Evolutionary conservation across 2,329 filamentous ascomycete genomes (phyloP), one percentile per base, ranked within the genome.

Genomic region (Rhynchosporium graminicola): DNA sequence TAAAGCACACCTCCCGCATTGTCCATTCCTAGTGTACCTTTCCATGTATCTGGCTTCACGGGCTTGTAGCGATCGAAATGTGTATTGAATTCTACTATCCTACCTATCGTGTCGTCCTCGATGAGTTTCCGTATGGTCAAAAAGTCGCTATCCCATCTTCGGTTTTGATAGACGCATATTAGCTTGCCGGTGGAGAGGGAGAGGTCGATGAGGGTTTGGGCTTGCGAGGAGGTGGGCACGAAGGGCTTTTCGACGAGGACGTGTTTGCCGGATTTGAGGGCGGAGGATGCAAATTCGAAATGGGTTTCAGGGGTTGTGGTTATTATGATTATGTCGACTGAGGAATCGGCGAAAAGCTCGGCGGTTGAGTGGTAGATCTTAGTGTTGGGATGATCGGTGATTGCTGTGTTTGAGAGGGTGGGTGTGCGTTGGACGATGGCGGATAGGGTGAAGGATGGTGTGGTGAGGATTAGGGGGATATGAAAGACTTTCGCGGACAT

Each of bases 161-260:
- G 64, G 40, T 72, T 79, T 62, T 82, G 78, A 62, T 80, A 80
- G 47, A 83, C 79, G 60, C 79, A 79, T 46, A 80, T 74, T 61
- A 76, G 64, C 67, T 75, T 77, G 20, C 74, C 76, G 15, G 69
- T 76, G 63, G 72, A 71, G 64, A 74, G 68, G 1, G 77, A 75
- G 57, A 77, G 72, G 36, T 72, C 72, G 50, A 74, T 81, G 6
- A 94, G 83, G 68, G 84, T 77, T 40, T 84, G 80, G 10, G 90
- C 90, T 76, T 93, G 87, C 62, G 83, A 79, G 1, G 83, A 79
- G 1, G 87, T 89, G 26, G 90, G 87, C 12, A 91, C 89, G 74
- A 94, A 94, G 2, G 91, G 91, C 79, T 94, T 94, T 79, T 94
- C 91, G 55, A 89, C 88, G 58, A 94, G 80, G 31, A 93, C 88